Base-by-base conservation (phyloP, 129 eudicot species). In the Tagetes patula region DNA sequence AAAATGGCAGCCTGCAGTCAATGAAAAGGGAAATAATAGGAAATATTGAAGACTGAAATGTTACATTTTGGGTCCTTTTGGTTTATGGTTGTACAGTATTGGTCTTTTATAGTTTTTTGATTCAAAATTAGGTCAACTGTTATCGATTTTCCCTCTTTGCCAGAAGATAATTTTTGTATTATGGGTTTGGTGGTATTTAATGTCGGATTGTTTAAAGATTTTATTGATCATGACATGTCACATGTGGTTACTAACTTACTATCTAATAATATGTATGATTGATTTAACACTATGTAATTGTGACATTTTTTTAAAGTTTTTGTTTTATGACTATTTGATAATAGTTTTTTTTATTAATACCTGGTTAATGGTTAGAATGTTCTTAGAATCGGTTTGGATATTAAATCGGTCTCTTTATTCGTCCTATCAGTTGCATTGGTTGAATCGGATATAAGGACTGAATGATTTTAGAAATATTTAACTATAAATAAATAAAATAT, bases 1-100 rank as follows among this genome's bases (percentile, higher is more conserved):
- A 61, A 4, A 10, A 62, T 60, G 45, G 46, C 39, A 40, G 71
- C 65, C 76, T 69, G 70, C 70, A 69, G 45, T 43, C 13, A 33
- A 13, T 53, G 46, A 32, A 67, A 11, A 34, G n/a, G 5, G 5
- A 67, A 11, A 38, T 64, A 64, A 20, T 20, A 20, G 27, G 27
- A 20, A 20, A 20, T 20, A 20, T 20, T 20, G 48, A 41, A 11
- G 1, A 65, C 4, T 11, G 30, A 52, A 20, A 71, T 41, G 37
- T 52, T 79, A 64, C 36, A 45, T 0, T 72, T 72, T 6, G 45
- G 11, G 0, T 4, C 73, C 40, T 3, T 52, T 20, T 12, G 5
- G 61, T 71, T 43, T 71, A 2, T 14, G 27, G 1, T 33, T 76
- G 20, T 59, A 6, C 41, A 1, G 11, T 67, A 33, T 3, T 6